Percentiles rank a stretch among this genome's conserved stretches.
phyloP scores from a whole-genome alignment of 805 yeast species.

The Wickerhamomyces ciferrii region DNA sequence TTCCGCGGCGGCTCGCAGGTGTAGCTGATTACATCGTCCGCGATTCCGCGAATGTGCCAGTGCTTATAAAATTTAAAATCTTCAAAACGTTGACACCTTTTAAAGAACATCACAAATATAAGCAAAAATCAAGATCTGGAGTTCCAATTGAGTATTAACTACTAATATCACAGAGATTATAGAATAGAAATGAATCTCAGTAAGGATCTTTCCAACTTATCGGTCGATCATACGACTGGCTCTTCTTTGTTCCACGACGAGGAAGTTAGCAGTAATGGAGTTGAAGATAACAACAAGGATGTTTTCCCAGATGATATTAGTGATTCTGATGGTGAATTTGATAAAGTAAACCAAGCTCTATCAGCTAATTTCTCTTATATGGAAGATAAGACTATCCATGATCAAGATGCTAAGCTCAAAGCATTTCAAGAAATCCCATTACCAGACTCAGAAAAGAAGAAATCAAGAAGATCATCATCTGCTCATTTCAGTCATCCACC shows the following conservation, averaged over 20 bases:
- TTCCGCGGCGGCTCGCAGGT: too few species aligned
- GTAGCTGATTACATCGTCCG: too few species aligned
- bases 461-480: conserved; percentile 27
- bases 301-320: neutral
- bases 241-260: neutral
- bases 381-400: conserved; percentile 59
- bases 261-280: neutral
- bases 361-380: conserved; percentile 59
- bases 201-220: conserved; percentile 2
- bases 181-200: neutral
- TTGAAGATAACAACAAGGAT: neutral
- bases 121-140: neutral
- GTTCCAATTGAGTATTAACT: too few species aligned
- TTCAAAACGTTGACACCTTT: neutral
- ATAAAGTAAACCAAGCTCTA: conserved; percentile 14
- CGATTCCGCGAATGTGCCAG: too few species aligned
- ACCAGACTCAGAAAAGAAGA: conserved; percentile 12
- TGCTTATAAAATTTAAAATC: too few species aligned
- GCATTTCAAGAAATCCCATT: conserved; percentile 45
- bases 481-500: conserved; percentile 32
- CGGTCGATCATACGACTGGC: neutral
- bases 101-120: too few species aligned
- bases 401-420: conserved; percentile 60
- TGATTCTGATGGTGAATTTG: conserved; percentile 14
- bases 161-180: neutral